These are phyloP conservation scores for Botrytis byssoidea DNA, from an alignment of 2,329 filamentous ascomycete species.

Conservation along the genomic window DNA sequence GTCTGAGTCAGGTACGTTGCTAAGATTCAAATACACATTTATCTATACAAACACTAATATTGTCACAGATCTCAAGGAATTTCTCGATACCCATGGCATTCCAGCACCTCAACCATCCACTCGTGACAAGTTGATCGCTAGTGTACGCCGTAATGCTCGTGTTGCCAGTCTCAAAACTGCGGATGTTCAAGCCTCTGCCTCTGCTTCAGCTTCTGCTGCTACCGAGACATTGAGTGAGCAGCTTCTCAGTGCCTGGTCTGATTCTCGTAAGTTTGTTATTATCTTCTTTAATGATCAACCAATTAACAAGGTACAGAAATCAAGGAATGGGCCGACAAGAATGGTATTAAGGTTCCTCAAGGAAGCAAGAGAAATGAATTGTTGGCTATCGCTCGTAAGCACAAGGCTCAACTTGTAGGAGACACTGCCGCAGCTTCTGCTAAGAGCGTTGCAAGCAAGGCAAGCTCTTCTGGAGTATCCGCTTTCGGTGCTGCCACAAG, in stretches of 20 bases:
- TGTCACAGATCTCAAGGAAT: constrained; percentile 75
- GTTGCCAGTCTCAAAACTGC: constrained; percentile 69
- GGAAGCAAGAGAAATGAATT: constrained; percentile 86
- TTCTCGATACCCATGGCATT: constrained; percentile 85
- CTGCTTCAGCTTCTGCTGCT: constrained; percentile 65
- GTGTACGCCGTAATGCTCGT: constrained; percentile 86
- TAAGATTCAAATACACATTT: neutral
- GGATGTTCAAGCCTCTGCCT: constrained; percentile 58
- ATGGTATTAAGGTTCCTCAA: constrained; percentile 84
- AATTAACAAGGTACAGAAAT: constrained; percentile 52
- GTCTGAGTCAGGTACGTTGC: constrained; percentile 63
- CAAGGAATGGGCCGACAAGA: constrained; percentile 92
- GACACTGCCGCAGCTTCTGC: constrained; percentile 59
- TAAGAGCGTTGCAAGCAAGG: constrained; percentile 69
- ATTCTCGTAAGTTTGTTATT: constrained; percentile 49
- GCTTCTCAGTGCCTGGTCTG: constrained; percentile 86
- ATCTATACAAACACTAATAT: constrained; percentile 23
- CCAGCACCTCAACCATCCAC: constrained; percentile 79
- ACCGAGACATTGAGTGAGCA: constrained; percentile 76
- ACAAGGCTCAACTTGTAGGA: constrained; percentile 69
- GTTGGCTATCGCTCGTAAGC: constrained; percentile 83
- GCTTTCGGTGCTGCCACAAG: constrained; percentile 71
- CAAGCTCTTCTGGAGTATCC: constrained; percentile 60
- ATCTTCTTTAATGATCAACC: neutral
- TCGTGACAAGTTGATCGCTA: constrained; percentile 85